Conservation (phyloP, 2,329 filamentous ascomycete genomes). For the Aureobasidium sp. region DNA sequence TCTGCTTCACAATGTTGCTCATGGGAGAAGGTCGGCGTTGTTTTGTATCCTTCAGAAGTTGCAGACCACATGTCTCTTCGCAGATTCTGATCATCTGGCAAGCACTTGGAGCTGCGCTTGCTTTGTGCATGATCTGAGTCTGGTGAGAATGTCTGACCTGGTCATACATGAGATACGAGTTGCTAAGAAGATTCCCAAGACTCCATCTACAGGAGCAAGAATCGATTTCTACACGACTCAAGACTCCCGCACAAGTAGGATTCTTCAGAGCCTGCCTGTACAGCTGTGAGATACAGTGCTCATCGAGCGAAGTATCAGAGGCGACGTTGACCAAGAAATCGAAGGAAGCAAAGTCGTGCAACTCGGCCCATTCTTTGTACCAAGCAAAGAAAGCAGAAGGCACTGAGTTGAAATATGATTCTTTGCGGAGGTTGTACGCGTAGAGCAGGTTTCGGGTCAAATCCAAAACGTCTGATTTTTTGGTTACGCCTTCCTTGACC, state of each 20-base stretch:
- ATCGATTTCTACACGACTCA: constrained; percentile 41
- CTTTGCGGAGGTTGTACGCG: constrained; percentile 38
- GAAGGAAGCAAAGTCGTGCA: constrained; percentile 3
- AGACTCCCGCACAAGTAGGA: constrained; percentile 38
- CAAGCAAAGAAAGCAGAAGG: constrained; percentile 13
- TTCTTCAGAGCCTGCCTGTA: constrained; percentile 28
- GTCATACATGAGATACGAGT: constrained; percentile 10
- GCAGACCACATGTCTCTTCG: constrained; percentile 30
- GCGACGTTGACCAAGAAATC: constrained; percentile 18
- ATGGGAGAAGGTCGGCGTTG: constrained; percentile 43
- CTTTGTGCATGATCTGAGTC: constrained; percentile 41
- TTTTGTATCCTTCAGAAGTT: constrained; percentile 34
- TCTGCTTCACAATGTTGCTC: constrained; percentile 40
- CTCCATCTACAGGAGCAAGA: constrained; percentile 35
- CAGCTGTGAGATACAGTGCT: constrained; percentile 37
- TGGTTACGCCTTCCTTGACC: constrained; percentile 42
- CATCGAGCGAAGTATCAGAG: constrained; percentile 39
- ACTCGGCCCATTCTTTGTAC: neutral
- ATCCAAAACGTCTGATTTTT: constrained; percentile 43
- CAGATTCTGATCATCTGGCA: constrained; percentile 43
- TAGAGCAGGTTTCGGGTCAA: constrained; percentile 42
- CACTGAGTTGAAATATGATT: constrained; percentile 15
- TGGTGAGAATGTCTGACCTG: constrained; percentile 37
- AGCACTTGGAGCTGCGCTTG: constrained; percentile 41
- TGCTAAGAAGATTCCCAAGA: constrained; percentile 35